Conservation (phyloP, 495 filamentous ascomycete genomes). For the Aeminium ludgeri region DNA sequence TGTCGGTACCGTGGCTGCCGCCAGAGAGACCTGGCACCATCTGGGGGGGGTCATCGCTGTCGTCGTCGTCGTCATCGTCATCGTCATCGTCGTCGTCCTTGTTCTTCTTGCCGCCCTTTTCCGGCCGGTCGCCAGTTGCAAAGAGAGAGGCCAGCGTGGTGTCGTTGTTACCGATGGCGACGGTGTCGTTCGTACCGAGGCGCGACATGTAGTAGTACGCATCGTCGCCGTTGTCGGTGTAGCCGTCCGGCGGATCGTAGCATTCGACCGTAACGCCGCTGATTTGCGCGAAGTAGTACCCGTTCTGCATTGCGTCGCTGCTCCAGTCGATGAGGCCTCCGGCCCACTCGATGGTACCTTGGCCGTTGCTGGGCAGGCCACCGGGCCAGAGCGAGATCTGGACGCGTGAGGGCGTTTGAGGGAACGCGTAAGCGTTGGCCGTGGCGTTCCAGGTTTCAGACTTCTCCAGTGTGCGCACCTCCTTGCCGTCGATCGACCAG, state of each 20-base stretch:
- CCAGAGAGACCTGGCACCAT: conserved; percentile 25
- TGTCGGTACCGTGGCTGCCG: conserved; percentile 11
- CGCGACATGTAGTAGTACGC: conserved; percentile 61
- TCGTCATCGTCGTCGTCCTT: conserved; percentile 1
- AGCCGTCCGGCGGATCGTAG: conserved; percentile 52
- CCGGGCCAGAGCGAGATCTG: conserved; percentile 95
- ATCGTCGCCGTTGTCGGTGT: conserved; percentile 41
- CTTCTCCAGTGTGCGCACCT: conserved; percentile 51
- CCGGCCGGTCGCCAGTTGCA: conserved; percentile 43
- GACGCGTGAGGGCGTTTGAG: conserved; percentile 83
- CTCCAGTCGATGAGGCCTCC: conserved; percentile 85
- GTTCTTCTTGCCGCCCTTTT: conserved; percentile 6
- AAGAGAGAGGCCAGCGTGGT: conserved; percentile 67
- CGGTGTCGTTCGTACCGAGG: conserved; percentile 52
- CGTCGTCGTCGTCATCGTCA: neutral
- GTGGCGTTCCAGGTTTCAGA: conserved; percentile 41
- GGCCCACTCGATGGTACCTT: conserved; percentile 82
- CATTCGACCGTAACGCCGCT: conserved; percentile 65
- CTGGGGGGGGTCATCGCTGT: conserved; percentile 2
- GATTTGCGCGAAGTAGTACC: conserved; percentile 80
- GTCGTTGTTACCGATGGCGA: conserved; percentile 54
- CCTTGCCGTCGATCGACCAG: conserved; percentile 70
- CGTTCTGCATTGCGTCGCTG: conserved; percentile 59
- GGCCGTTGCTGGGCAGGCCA: conserved; percentile 56
- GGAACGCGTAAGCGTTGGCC: conserved; percentile 78